These are phyloP conservation scores for Euphorbia corollata DNA, from an alignment of 441 rosid species.

Conservation along the genomic window DNA sequence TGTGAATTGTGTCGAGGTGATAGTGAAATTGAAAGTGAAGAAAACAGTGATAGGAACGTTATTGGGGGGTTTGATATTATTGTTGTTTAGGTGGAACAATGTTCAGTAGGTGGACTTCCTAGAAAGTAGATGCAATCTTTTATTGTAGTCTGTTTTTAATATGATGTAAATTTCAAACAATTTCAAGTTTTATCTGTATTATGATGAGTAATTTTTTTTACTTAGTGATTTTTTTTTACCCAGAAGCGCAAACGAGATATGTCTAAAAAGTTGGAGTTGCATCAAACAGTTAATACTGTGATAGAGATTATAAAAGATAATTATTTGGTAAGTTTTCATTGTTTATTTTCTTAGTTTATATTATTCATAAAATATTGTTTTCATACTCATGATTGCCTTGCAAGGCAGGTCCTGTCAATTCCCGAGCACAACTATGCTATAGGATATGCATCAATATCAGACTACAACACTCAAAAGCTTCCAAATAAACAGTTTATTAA, in stretches of 20 bases:
- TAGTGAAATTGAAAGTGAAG: neutral
- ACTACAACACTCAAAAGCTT: conserved; percentile 84
- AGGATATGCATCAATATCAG: conserved; percentile 77
- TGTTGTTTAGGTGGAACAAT: neutral
- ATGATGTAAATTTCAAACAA: neutral
- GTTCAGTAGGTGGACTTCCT: neutral
- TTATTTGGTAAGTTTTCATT: conserved; percentile 63
- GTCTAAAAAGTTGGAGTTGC: conserved; percentile 58
- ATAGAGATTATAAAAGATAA: conserved; percentile 95
- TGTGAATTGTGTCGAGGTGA: neutral
- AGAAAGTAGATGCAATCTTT: neutral
- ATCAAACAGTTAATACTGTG: conserved; percentile 64
- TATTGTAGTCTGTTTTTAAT: neutral
- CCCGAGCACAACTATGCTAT: conserved; percentile 65
- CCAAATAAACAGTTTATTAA: conserved; percentile 55
- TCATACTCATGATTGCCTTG: conserved; percentile 18
- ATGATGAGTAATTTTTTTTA: conserved; percentile 13
- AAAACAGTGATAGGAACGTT: neutral
- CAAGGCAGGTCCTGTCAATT: conserved; percentile 72
- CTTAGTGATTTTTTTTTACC: conserved; percentile 15
- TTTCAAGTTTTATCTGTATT: neutral
- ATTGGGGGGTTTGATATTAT: neutral
- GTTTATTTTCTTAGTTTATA: conserved; percentile 14
- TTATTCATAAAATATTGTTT: conserved; percentile 17
- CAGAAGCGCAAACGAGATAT: conserved; percentile 73